Evolutionary conservation across 1,284 basidiomycete species (phyloP), one percentile per base, ranked within the genome.

Genomic region (Naganishia liquefaciens): DNA sequence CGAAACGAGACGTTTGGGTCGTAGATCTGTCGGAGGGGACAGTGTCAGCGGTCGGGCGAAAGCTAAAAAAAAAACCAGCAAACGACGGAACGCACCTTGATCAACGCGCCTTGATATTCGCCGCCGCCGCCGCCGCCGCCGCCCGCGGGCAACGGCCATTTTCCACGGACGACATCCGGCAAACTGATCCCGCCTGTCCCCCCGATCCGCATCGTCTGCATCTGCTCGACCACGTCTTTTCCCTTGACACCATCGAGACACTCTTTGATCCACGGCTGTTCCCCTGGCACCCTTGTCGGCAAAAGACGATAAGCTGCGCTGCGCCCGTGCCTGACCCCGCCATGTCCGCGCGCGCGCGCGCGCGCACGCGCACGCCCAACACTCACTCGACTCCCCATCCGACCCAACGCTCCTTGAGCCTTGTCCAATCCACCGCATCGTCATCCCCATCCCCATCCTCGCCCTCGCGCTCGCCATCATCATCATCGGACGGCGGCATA

Each of bases 351-450:
- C n/a, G n/a, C n/a, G n/a, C n/a, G n/a, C n/a, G n/a, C n/a, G n/a
- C n/a, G n/a, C n/a, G n/a, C n/a, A n/a, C n/a, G n/a, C n/a, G n/a
- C 19, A 10, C 10, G 10, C 40, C 30, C 25, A 15, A 28, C 46
- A 72, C 76, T 69, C 60, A 79, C 78, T 79, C 73, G 7, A 77
- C 74, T 17, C 69, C 77, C 78, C 78, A 79, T 2, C 76, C 77
- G 15, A 78, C 72, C 77, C 76, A 79, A 66, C 78, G 67, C 62
- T 79, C 78, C 44, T 72, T 69, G 28, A 79, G 68, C 44, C 73
- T 64, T 52, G 68, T 73, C 73, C 73, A 73, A 69, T 69, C 63
- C 15, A 50, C 42, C 9, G 47, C 15, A n/a, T 54, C 54, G 5
- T 25, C 30, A 17, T 27, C 28, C 27, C 67, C 33, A 5, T 39